Base-by-base conservation (phyloP, 1,284 basidiomycete species). In the Puccinia brachypodii region DNA sequence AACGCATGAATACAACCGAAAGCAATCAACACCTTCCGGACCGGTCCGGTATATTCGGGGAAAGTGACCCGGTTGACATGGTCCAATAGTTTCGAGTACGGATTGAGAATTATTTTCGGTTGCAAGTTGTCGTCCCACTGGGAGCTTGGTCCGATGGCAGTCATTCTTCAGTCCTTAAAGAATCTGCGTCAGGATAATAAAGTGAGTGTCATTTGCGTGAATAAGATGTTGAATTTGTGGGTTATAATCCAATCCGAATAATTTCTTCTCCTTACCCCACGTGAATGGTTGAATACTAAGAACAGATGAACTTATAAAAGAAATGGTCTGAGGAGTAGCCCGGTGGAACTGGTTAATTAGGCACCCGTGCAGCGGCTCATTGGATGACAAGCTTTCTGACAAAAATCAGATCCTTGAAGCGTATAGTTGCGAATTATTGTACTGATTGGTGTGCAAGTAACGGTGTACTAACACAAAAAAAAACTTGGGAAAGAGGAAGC, bases 1-100 rank as follows among this genome's bases (percentile, higher is more conserved):
- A 50, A 11, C 25, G 58, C 74, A 36, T 76, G 74, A 22, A 76
- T 76, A 16, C 58, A 44, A 4, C 74, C 74, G 42, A 76, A 76
- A 47, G 60, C 74, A 28, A 62, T 25, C 36, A 76, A 28, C 11
- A 76, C 60, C 44, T 76, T 76, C 25, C 60, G 74, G 3, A 76
- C 74, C 16, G 40, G 28, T 9, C 7, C 44, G 38, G 74, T 44
- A 25, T 76, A 76, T 66, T 76, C 74, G 16, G 74, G 74, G 60
- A 76, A 76, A 38, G 74, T 47, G 13, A 60, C 73, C 28, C 36
- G 53, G 56, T 75, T 56, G 73, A 75, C 33, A 1, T 75, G 53
- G 33, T 75, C 53, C 56, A 60, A 60, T 19, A 75, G 53, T 31
- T 56, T 38, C 25, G 36, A 4, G 56, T 58, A 75, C 28, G 73